Evolutionary conservation across 495 filamentous ascomycete genomes (phyloP), one percentile per base, ranked within the genome.

Genomic region (Polyplosphaeria fusca): DNA sequence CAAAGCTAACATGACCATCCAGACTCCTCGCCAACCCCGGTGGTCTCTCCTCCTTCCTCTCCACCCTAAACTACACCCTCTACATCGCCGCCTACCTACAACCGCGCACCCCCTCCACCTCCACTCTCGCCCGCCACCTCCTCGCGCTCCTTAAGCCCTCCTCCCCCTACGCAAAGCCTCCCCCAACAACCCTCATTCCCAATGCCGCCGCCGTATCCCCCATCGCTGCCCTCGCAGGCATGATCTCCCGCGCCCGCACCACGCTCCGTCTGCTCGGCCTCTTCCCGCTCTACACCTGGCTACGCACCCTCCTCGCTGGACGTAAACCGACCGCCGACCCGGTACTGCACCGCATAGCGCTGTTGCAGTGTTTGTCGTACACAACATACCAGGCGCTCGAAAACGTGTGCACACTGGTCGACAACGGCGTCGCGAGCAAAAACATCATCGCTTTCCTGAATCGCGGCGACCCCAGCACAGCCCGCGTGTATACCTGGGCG

Each of bases 41-140:
- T 55, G 69, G 69, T 50, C 67, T 71, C 53, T 58, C 44, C 52
- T 28, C 69, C 39, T 66, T 70, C 63, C 67, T 71, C 55, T 67
- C 63, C 28, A 70, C 69, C 52, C 60, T 67, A 48, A 71, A 70
- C 61, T 71, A 71, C 58, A 64, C 63, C 48, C 66, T 71, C 52
- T 71, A 71, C 61, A 61, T 70, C 20, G 63, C 69, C 49, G 67
- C 69, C 18, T 68, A 67, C 63, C 63, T 70, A 32, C 56, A 68
- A 43, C 43, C 67, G 30, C 60, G 61, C 23, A 47, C 65, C 35
- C 55, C 57, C 25, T 46, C 57, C 38, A 32, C 65, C 23, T 32
- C 60, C 12, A 19, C 26, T 39, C 37, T 41, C 39, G 41, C 67
- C 14, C 58, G 37, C 30, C 47, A 54, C 38, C 58, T 71, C 25